Evolutionary conservation across 2,329 filamentous ascomycete species (phyloP).

Genomic region (Trichoderma brevicompactum): DNA sequence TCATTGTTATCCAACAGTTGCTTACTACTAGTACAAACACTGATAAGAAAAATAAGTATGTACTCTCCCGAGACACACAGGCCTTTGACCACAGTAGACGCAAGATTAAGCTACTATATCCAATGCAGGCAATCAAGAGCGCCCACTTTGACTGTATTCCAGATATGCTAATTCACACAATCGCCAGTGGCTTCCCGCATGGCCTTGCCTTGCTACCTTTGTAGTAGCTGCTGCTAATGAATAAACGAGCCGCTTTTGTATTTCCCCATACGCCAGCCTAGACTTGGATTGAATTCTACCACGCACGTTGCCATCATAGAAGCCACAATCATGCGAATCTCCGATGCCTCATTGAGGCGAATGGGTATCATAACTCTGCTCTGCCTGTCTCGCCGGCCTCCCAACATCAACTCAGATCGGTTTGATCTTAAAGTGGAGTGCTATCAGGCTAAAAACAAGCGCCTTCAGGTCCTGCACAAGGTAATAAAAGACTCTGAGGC

Average conservation of each 20-base stretch:
- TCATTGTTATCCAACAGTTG: too few relatives aligned
- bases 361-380: constrained; percentile 27
- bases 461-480: constrained; percentile 97
- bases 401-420: constrained; percentile 61
- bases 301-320: neutral
- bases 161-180: neutral
- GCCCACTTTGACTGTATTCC: constrained; percentile 6
- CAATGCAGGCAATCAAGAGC: neutral
- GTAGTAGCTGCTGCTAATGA: neutral
- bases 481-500: constrained; percentile 96
- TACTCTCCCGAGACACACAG: neutral
- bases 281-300: neutral
- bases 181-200: neutral
- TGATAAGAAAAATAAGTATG: too few relatives aligned
- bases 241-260: constrained; percentile 8
- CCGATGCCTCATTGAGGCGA: constrained; percentile 9
- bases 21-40: too few relatives aligned
- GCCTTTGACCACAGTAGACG: neutral
- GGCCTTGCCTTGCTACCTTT: neutral
- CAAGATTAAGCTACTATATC: neutral
- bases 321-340: constrained; percentile 4
- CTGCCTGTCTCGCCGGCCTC: constrained; percentile 2
- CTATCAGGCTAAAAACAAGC: constrained; percentile 93
- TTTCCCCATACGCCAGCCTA: constrained; percentile 14
- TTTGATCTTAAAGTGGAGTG: constrained; percentile 96